A percentile compares a stretch with the other conserved stretches of the same genome.
Conservation (phyloP, 1,284 basidiomycete genomes). For the Austroboletus olivaceoglutinosus region DNA sequence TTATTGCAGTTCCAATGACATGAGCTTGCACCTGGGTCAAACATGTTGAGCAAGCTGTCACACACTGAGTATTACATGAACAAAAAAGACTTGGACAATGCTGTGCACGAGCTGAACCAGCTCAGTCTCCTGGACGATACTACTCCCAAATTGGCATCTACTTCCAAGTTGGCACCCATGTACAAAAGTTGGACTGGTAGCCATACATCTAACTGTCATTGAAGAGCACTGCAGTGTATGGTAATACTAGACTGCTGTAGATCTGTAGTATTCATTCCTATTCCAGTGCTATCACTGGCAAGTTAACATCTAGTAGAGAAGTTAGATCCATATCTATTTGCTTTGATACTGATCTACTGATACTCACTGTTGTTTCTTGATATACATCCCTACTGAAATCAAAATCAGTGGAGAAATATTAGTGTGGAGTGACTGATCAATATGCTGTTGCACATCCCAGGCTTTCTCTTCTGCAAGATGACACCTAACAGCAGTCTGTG, state of each 20-base stretch:
- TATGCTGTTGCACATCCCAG: not conserved
- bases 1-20: conserved; percentile 78
- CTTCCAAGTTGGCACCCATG: no score
- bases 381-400: not conserved
- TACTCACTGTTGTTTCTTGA: conserved; percentile 3
- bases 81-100: conserved; percentile 91
- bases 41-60: conserved; percentile 84
- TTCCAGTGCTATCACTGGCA: not conserved
- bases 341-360: not conserved
- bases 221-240: not conserved
- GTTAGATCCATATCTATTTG: no score
- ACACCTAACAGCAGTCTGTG: not conserved
- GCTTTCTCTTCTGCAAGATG: not conserved
- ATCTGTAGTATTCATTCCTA: not conserved
- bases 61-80: conserved; percentile 89
- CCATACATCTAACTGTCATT: not conserved
- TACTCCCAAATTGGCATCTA: no score
- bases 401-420: not conserved
- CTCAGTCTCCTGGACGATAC: no score
- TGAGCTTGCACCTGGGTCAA: conserved; percentile 73
- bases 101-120: conserved; percentile 90
- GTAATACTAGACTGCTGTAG: not conserved
- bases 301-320: not conserved
- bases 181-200: not conserved
- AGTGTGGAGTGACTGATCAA: not conserved